Percentiles rank a stretch among this genome's conserved stretches.
phyloP scores from a whole-genome alignment of 768 basidiomycete genomes.

The Pisolithus albus region DNA sequence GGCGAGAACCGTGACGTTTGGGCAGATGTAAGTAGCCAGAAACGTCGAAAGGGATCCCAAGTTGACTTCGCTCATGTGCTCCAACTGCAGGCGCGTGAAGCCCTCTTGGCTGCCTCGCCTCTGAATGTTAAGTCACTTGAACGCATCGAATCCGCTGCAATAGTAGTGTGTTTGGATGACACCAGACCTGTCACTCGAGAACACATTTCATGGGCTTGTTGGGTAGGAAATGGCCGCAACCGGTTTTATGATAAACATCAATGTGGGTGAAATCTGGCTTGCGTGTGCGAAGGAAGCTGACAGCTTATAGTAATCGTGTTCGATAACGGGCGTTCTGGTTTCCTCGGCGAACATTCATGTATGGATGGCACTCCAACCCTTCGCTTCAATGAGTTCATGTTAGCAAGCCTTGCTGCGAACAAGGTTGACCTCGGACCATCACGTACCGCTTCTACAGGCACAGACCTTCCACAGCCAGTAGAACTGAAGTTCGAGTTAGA shows the following conservation, averaged over 20 bases:
- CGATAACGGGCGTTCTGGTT: conserved; percentile 91
- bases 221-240: conserved; percentile 88
- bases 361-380: conserved; percentile 96
- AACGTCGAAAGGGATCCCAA: not conserved
- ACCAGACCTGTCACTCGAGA: conserved; percentile 74
- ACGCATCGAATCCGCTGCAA: conserved; percentile 84
- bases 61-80: not conserved
- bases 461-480: conserved; percentile 45
- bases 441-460: conserved; percentile 27
- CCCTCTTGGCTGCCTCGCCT: conserved; percentile 57
- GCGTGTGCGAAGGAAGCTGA: not conserved
- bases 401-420: conserved; percentile 64
- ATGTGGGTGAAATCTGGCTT: conserved; percentile 38
- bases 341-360: conserved; percentile 82
- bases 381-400: conserved; percentile 89
- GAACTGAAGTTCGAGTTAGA: conserved; percentile 73
- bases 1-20: conserved; percentile 86
- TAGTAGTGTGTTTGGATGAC: conserved; percentile 83
- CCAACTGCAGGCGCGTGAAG: conserved; percentile 42
- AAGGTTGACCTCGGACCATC: conserved; percentile 72
- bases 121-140: conserved; percentile 62
- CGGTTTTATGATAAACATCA: conserved; percentile 98
- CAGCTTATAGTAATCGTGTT: conserved; percentile 73
- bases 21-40: conserved; percentile 68
- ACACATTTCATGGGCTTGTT: conserved; percentile 71